Evolutionary conservation across 768 basidiomycete genomes (phyloP), one percentile per base, ranked within the genome.

Genomic region (Phlebiopsis gigantea): DNA sequence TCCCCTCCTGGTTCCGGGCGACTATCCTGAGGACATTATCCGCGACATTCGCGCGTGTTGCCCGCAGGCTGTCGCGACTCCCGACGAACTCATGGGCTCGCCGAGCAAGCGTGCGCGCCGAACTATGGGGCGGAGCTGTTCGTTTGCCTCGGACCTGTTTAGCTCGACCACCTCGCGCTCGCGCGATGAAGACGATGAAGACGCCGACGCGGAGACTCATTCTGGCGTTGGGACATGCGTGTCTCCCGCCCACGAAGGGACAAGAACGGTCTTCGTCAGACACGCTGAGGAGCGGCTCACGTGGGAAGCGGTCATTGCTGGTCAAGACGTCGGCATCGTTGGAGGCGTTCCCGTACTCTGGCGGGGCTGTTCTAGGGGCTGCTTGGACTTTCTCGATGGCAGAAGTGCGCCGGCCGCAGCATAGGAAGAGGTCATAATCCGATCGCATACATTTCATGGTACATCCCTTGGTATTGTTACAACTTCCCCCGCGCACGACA

Each of bases 291-390:
- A 85, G 68, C 72, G 85, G 55, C 79, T 75, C 57, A 81, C 83
- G 2, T 90, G 88, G 88, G 84, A 84, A 63, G 70, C 65, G 6
- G 69, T 57, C 12, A 70, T 87, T 25, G 83, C 79, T 0, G 79
- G 81, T 5, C 72, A 76, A 22, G 66, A 71, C n/a, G 71, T 85
- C 0, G 80, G 82, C 19, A 81, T 76, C 7, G 61, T 64, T 12
- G 61, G 56, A 15, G 62, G 64, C 44, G 83, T 85, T 5, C 84
- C 87, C 21, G 58, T 90, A 28, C 68, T 74, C 51, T 90, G 88
- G 87, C 72, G 85, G 26, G 88, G 88, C 0, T 91, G 88, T 67
- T 65, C 70, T n/a, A 61, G 57, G 48, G 82, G 82, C 0, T 90
- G 88, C 66, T 65, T 91, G 54, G 76, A 77, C 29, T 89, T 85